Percentiles rank a stretch among this genome's conserved stretches.
phyloP scores from a whole-genome alignment of 352 stramenopile genomes.

The Phytophthora fragariae region DNA sequence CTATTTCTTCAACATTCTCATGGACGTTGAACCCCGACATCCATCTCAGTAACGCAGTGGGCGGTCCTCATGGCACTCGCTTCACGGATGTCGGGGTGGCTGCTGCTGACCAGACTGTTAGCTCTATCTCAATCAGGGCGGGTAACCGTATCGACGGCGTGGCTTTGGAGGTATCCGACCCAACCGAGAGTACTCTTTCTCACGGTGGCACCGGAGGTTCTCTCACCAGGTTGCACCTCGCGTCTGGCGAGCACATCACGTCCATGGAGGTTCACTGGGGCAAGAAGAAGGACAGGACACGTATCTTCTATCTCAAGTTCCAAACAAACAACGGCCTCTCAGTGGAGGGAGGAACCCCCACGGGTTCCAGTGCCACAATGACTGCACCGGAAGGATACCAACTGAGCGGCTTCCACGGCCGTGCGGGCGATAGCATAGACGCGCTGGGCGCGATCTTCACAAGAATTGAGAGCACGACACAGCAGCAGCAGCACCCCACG shows the following conservation, averaged over 20 bases:
- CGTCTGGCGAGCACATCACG: conserved; percentile 48
- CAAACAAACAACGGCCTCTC: conserved; percentile 40
- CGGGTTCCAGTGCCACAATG: conserved; percentile 38
- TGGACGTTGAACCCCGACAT: conserved; percentile 42
- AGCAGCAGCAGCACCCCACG: conserved; percentile 1
- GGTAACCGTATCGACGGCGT: conserved; percentile 42
- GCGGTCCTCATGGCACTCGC: conserved; percentile 41
- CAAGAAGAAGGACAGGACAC: conserved; percentile 39
- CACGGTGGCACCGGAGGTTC: conserved; percentile 45
- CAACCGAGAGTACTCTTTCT: conserved; percentile 34
- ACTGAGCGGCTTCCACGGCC: conserved; percentile 57
- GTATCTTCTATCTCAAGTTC: conserved; percentile 50
- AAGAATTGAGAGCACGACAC: neutral
- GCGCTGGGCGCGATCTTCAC: conserved; percentile 42
- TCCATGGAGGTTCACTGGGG: conserved; percentile 52
- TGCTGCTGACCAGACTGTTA: conserved; percentile 27
- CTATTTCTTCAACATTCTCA: conserved; percentile 43
- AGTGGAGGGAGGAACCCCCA: conserved; percentile 35
- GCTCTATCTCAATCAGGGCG: conserved; percentile 40
- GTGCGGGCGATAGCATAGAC: conserved; percentile 42
- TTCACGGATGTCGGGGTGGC: conserved; percentile 40
- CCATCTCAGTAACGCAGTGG: conserved; percentile 38
- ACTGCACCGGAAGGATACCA: conserved; percentile 48
- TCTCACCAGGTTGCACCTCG: conserved; percentile 37
- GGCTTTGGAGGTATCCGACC: conserved; percentile 33